Conservation (phyloP, 1,284 basidiomycete species). For the Rhodotorula sp. region DNA sequence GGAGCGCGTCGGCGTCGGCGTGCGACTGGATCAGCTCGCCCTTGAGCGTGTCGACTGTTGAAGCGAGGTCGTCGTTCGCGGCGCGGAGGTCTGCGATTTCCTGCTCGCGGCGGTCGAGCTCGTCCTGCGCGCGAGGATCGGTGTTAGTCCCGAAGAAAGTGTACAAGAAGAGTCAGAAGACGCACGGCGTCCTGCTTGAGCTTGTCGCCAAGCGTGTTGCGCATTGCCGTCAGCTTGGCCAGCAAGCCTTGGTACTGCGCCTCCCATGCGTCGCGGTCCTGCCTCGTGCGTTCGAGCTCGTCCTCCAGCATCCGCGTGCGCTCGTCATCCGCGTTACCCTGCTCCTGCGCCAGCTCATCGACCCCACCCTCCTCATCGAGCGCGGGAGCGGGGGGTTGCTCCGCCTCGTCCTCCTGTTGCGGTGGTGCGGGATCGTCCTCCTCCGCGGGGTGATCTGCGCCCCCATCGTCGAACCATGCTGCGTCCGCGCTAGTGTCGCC, state of each 20-base stretch:
- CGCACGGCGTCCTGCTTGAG: conserved; percentile 93
- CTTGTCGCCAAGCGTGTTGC: conserved; percentile 89
- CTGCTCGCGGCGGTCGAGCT: conserved; percentile 85
- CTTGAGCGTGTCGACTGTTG: conserved; percentile 72
- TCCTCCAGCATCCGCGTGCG: conserved; percentile 37
- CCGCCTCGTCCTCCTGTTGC: not conserved
- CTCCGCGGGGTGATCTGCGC: not conserved
- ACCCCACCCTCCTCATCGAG: not conserved
- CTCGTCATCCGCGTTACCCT: conserved; percentile 9
- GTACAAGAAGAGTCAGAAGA: conserved; percentile 39
- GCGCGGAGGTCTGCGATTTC: conserved; percentile 71
- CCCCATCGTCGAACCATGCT: not conserved
- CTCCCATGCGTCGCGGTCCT: conserved; percentile 82
- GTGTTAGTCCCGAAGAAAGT: not conserved
- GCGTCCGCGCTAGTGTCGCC: conserved; percentile 4
- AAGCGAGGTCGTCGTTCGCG: conserved; percentile 66
- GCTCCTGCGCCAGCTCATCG: not conserved
- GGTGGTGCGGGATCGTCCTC: not conserved
- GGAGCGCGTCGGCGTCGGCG: conserved; percentile 69
- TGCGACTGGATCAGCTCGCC: conserved; percentile 72
- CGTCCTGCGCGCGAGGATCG: conserved; percentile 66
- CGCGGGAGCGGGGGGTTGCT: no score
- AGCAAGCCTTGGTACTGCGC: conserved; percentile 83
- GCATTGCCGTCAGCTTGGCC: conserved; percentile 87
- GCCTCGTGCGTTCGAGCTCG: conserved; percentile 47